A percentile compares a stretch with the other conserved stretches of the same genome.
Evolutionary conservation across 192 early-diverging fungal genomes (phyloP).

Genomic region (Kickxella alabastrina): DNA sequence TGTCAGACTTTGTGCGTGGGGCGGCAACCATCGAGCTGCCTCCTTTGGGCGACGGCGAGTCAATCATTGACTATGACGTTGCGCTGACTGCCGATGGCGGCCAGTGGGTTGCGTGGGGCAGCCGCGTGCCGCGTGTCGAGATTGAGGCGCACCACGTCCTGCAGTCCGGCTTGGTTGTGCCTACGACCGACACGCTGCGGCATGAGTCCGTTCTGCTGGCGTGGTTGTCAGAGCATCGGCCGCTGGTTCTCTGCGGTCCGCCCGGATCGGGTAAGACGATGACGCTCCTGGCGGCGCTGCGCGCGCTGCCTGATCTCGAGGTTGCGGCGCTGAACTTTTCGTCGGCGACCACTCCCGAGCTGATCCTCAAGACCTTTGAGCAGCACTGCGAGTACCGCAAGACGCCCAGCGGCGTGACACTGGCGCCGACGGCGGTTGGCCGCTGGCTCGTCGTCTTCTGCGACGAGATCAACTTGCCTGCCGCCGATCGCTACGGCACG

Average conservation of each 20-base stretch:
- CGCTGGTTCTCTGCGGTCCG: constrained; percentile 95
- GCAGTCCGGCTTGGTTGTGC: constrained; percentile 91
- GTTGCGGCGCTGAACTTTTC: constrained; percentile 99
- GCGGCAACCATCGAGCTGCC: constrained; percentile 75
- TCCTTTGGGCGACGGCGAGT: constrained; percentile 39
- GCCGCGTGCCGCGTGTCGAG: constrained; percentile 87
- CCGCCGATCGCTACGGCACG: constrained; percentile 93
- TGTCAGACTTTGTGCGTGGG: constrained; percentile 80
- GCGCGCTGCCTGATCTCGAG: constrained; percentile 91
- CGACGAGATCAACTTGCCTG: constrained; percentile 99
- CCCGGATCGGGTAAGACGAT: constrained; percentile 99
- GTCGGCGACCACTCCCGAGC: constrained; percentile 92
- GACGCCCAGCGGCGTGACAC: constrained; percentile 83
- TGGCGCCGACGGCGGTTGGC: constrained; percentile 78
- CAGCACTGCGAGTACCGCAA: constrained; percentile 98
- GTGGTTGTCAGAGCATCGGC: constrained; percentile 93
- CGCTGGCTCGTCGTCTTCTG: constrained; percentile 99
- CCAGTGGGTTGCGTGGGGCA: constrained; percentile 89
- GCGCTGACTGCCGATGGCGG: constrained; percentile 61
- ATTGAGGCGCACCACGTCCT: constrained; percentile 92
- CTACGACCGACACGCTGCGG: constrained; percentile 95
- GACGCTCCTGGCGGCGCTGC: constrained; percentile 94
- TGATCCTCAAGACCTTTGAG: constrained; percentile 94
- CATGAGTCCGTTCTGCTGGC: constrained; percentile 95
- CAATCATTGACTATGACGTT: constrained; percentile 90